Percentiles rank a stretch among this genome's conserved stretches.
These are phyloP conservation scores for Coix lacrymajobi DNA, from an alignment of 176 grass and related monocot species.

Conservation along the genomic window DNA sequence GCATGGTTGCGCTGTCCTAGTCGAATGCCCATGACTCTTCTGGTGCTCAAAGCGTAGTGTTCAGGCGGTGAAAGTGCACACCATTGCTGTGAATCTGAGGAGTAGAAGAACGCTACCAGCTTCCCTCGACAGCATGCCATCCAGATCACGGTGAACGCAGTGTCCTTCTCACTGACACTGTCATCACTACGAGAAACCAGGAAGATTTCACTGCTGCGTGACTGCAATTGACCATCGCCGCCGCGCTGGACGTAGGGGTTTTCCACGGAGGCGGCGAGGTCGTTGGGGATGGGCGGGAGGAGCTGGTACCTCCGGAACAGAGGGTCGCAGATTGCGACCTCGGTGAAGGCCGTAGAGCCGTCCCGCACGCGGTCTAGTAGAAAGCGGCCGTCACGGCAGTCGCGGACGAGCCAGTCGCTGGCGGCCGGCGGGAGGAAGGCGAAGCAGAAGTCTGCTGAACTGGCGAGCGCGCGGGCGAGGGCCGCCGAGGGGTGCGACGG, in stretches of 20 bases:
- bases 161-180: not conserved
- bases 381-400: conserved; percentile 20
- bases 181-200: not conserved
- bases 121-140: conserved; percentile 47
- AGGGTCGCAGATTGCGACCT: conserved; percentile 29
- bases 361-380: conserved; percentile 26
- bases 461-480: not conserved
- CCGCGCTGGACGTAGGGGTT: conserved; percentile 36
- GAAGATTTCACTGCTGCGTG: conserved; percentile 44
- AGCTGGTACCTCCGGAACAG: conserved; percentile 25
- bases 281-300: conserved; percentile 40
- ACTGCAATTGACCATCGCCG: conserved; percentile 19
- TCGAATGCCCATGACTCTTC: conserved; percentile 43
- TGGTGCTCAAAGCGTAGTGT: conserved; percentile 37
- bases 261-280: conserved; percentile 22
- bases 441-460: conserved; percentile 30
- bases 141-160: conserved; percentile 29
- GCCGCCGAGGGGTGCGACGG: not conserved
- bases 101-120: conserved; percentile 30
- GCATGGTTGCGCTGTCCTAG: conserved; percentile 34
- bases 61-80: conserved; percentile 6
- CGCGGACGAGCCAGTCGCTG: conserved; percentile 33
- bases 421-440: conserved; percentile 16
- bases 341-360: conserved; percentile 23
- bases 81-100: conserved; percentile 15